Percentiles rank a stretch among this genome's conserved stretches.
These are phyloP conservation scores for Cudoniella acicularis DNA, from an alignment of 495 filamentous ascomycete species.

Conservation along the genomic window DNA sequence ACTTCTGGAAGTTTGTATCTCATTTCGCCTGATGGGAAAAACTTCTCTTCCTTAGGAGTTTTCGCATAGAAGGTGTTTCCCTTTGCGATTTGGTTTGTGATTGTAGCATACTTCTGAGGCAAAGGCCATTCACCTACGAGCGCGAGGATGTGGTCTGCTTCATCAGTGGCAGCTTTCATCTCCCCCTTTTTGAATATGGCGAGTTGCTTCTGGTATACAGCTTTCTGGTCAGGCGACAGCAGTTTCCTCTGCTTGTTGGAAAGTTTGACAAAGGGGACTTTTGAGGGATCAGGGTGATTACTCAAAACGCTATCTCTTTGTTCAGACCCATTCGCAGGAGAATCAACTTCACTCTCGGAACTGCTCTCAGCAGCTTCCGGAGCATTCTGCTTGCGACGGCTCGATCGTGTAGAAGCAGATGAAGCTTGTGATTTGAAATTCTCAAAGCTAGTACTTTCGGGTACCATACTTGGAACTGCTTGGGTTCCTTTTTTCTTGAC, in stretches of 20 bases:
- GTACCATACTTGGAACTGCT: neutral
- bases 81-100: neutral
- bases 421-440: neutral
- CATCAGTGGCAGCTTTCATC: neutral
- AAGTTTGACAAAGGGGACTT: no score
- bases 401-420: neutral
- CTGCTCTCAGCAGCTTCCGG: neutral
- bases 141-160: neutral
- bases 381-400: neutral
- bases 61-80: neutral
- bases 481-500: no score
- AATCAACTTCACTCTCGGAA: neutral
- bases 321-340: neutral
- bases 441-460: neutral
- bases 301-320: neutral
- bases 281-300: no score
- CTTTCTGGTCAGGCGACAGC: no score
- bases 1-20: neutral
- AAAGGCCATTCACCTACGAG: neutral
- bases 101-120: neutral
- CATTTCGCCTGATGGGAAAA: neutral
- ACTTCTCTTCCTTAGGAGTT: neutral
- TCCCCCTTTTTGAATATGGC: neutral
- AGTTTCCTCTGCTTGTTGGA: no score
- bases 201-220: neutral